A percentile compares a stretch with the other conserved stretches of the same genome.
phyloP scores from a whole-genome alignment of 176 grass and related monocot genomes.

The Tuctoria greenei region DNA sequence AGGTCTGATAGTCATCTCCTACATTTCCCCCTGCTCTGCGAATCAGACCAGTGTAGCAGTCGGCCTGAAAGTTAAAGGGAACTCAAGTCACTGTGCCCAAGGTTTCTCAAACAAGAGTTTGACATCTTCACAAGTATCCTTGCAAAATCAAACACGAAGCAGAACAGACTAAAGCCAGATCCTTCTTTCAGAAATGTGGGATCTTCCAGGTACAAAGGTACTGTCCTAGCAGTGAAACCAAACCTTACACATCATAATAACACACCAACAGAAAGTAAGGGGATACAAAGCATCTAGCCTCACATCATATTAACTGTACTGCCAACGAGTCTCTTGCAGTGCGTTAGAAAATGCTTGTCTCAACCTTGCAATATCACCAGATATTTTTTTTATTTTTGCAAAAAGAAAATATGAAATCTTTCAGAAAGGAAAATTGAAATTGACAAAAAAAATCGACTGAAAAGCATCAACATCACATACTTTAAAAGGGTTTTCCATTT shows the following conservation, averaged over 20 bases:
- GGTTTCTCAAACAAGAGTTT: neutral
- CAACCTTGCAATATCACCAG: neutral
- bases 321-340: neutral
- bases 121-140: neutral
- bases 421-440: neutral
- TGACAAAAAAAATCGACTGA: neutral
- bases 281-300: neutral
- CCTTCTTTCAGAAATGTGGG: neutral
- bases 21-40: neutral
- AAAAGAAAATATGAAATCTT: constrained; percentile 8
- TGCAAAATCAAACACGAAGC: neutral
- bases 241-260: neutral
- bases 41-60: neutral
- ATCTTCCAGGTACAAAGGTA: neutral
- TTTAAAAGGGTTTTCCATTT: neutral
- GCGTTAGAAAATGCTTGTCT: neutral
- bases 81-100: neutral
- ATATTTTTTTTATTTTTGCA: neutral
- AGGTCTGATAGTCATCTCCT: constrained; percentile 5
- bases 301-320: too few relatives aligned
- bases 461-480: neutral
- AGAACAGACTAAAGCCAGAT: neutral
- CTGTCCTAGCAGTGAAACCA: neutral
- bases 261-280: neutral
- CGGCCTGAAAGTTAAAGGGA: too few relatives aligned